Base-by-base conservation (phyloP, 305 asterid genomes). In the Caryopteris hybrid region DNA sequence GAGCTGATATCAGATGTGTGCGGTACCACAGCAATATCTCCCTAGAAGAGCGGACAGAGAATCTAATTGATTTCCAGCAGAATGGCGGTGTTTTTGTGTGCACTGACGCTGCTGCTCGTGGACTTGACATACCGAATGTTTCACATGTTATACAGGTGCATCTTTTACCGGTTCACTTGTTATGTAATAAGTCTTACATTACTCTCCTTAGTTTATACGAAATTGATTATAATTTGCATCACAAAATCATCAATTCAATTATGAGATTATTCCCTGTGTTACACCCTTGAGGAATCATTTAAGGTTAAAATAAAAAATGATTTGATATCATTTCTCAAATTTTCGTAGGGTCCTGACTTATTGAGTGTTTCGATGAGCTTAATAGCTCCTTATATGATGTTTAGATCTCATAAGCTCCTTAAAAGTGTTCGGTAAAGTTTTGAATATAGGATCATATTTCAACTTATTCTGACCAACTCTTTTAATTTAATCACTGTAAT, bases 71-170 rank as follows among this genome's bases (percentile, higher is more conserved):
- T 71, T 94, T 94, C 83, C 96, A 84, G 79, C 84, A 76, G 74
- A 82, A 83, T 14, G 98, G 98, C 39, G 99, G 99, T 52, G 86
- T 91, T 73, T 86, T 94, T 80, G 96, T 94, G 50, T 94, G 98
- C 73, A 91, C 99, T 0, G 99, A 91, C 82, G 96, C 98, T 73
- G 99, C 99, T 69, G 94, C 99, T 39, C 96, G 98, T 77, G 98
- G 99, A 52, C 88, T 94, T 59, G 98, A 94, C 60, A 83, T 91
- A 29, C 96, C 95, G 29, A 76, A 91, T 74, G 84, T 89, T 64
- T 89, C 92, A 21, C 98, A 94, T 77, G 95, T 94, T 81, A 89
- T 94, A 83, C 98, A 91, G 97, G 99, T 91, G 57, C 73, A 25
- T 48, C 47, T 47, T 29, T 25, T 43, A 17, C n/a, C 36, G 29